These are phyloP conservation scores for Tephrocybe sp. DNA, from an alignment of 768 basidiomycete species.

Conservation along the genomic window DNA sequence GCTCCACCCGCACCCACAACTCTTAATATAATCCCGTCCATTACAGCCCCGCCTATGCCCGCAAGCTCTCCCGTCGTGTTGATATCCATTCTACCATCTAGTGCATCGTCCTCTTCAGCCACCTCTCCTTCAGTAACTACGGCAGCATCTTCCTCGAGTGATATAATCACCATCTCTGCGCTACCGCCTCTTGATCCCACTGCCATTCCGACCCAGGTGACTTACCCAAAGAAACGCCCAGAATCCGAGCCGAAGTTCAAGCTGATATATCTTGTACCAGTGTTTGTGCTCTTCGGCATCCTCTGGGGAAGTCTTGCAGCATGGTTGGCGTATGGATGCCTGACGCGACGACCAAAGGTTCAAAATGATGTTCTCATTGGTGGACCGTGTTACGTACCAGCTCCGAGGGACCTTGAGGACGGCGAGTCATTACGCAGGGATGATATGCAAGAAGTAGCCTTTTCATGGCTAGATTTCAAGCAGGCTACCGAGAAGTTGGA, in stretches of 20 bases:
- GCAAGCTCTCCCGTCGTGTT: slow-evolving; percentile 2
- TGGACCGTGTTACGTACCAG: slow-evolving; percentile 25
- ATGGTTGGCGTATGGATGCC: slow-evolving; percentile 38
- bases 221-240: slow-evolving; percentile 4
- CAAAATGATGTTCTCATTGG: slow-evolving; percentile 10
- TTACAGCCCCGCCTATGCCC: not conserved
- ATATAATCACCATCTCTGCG: slow-evolving; percentile 15
- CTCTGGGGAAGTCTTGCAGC: slow-evolving; percentile 28
- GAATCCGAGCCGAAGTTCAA: slow-evolving; percentile 7
- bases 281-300: slow-evolving; percentile 30
- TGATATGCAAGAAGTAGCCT: slow-evolving; percentile 11
- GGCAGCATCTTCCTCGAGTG: slow-evolving; percentile 9
- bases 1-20: not conserved
- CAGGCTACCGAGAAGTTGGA: not conserved
- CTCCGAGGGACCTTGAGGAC: slow-evolving; percentile 18
- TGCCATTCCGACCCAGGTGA: slow-evolving; percentile 1
- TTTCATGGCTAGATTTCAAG: slow-evolving; percentile 18
- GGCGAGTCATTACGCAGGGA: slow-evolving; percentile 10
- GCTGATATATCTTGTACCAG: slow-evolving; percentile 27
- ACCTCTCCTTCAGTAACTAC: slow-evolving; percentile 14
- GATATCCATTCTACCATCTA: not conserved
- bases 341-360: slow-evolving; percentile 23
- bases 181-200: slow-evolving; percentile 7
- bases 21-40: not conserved
- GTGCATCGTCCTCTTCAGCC: not conserved